A percentile compares a stretch with the other conserved stretches of the same genome.
Conservation (phyloP, 2,329 filamentous ascomycete genomes). For the Ascochyta clinopodiicola region DNA sequence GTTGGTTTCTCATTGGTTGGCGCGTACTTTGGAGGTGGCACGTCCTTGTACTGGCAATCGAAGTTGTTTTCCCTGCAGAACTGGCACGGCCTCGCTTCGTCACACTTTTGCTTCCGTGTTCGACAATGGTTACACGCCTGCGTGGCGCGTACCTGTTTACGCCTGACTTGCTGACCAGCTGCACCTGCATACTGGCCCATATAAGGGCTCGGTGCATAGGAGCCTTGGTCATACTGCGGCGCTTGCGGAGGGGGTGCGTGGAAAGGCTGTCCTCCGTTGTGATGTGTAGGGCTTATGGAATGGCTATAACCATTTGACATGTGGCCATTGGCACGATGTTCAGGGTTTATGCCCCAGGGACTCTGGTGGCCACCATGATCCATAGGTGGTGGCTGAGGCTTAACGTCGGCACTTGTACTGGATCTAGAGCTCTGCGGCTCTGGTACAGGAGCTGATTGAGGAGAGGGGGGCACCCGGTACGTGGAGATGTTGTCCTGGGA, state of each 20-base stretch:
- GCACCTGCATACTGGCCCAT: slow-evolving; percentile 38
- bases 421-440: slow-evolving; percentile 35
- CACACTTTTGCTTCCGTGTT: slow-evolving; percentile 51
- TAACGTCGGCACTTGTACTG: slow-evolving; percentile 37
- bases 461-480: slow-evolving; percentile 42
- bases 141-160: slow-evolving; percentile 48
- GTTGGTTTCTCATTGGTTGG: neutral
- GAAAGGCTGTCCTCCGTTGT: slow-evolving; percentile 38
- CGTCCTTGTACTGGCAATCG: slow-evolving; percentile 87
- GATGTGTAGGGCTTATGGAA: slow-evolving; percentile 39
- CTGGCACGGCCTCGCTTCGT: slow-evolving; percentile 49
- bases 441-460: slow-evolving; percentile 31
- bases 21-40: slow-evolving; percentile 85
- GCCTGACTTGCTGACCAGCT: slow-evolving; percentile 31
- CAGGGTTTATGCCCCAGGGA: slow-evolving; percentile 41
- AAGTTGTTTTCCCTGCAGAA: slow-evolving; percentile 86
- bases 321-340: slow-evolving; percentile 43
- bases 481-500: slow-evolving; percentile 43
- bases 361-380: slow-evolving; percentile 44
- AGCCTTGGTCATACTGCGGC: slow-evolving; percentile 39
- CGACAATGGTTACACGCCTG: slow-evolving; percentile 70
- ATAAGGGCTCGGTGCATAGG: slow-evolving; percentile 38
- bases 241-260: slow-evolving; percentile 36
- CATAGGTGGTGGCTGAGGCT: slow-evolving; percentile 42
- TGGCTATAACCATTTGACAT: slow-evolving; percentile 43